A percentile compares a stretch with the other conserved stretches of the same genome.
phyloP scores from a whole-genome alignment of 2,329 filamentous ascomycete species.

The Fusarium staphyleae region DNA sequence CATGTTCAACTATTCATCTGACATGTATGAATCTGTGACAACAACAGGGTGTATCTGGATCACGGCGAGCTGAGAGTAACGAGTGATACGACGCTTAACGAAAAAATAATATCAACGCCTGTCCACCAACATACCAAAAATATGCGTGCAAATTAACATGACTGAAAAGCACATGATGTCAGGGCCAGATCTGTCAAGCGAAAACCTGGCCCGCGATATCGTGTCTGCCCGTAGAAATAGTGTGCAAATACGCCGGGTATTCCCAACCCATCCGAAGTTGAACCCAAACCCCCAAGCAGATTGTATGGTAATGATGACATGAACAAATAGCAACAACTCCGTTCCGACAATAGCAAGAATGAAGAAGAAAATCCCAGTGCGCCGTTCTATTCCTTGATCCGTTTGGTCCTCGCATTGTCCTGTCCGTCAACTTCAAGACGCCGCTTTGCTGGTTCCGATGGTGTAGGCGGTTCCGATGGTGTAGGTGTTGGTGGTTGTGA shows the following conservation, averaged over 20 bases:
- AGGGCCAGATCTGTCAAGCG: conserved; percentile 5
- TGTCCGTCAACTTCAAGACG: conserved; percentile 17
- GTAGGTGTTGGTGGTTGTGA: conserved; percentile 17
- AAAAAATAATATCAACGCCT: conserved; percentile 38
- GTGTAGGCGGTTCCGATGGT: neutral
- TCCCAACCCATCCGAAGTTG: conserved; percentile 28
- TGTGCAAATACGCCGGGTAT: conserved; percentile 38
- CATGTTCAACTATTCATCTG: neutral
- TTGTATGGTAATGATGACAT: conserved; percentile 10
- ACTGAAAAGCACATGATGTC: conserved; percentile 1
- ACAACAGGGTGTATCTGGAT: conserved; percentile 13
- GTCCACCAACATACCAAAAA: conserved; percentile 19
- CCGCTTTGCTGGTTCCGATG: conserved; percentile 26
- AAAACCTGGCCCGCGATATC: conserved; percentile 14
- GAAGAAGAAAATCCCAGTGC: conserved; percentile 3
- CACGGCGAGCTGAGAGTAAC: conserved; percentile 28
- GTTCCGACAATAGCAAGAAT: conserved; percentile 2
- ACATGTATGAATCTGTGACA: conserved; percentile 25
- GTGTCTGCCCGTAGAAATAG: conserved; percentile 20
- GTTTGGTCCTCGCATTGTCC: conserved; percentile 26
- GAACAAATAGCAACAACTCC: conserved; percentile 22
- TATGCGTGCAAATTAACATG: neutral
- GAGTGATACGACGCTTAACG: conserved; percentile 36
- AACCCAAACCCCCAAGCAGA: conserved; percentile 19
- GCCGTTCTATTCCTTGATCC: conserved; percentile 29